Base-by-base conservation (phyloP, 176 grass and related monocot genomes). In the Microstegium vimineum region DNA sequence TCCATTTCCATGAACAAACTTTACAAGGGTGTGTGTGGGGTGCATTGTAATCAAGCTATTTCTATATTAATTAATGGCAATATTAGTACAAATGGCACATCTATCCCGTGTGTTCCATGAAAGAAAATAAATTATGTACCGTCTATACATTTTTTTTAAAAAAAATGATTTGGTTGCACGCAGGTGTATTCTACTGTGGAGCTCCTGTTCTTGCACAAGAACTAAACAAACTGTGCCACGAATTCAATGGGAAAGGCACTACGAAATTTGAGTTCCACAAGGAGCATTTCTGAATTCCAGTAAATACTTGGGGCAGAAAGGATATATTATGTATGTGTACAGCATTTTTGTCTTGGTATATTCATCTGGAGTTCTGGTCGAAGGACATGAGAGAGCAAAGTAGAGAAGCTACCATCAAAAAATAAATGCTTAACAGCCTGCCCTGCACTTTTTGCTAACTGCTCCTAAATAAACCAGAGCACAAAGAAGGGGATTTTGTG, bases 171-270 rank as follows among this genome's bases (percentile, higher is more conserved):
- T 59, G 23, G 65, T 82, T 75, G 69, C 73, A 73, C 84, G 35
- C 89, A 99, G 97, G 97, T 81, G 97, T 99, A 49, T 99, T 99
- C 87, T 99, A 99, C 52, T 99, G 97, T 75, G 97, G 97, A 77
- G 91, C 89, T 46, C 97, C 97, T 30, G 85, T 95, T 77, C 83
- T 99, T 71, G 97, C 87, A 18, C 93, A 96, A 83, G 97, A 99
- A 86, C 83, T 99, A 63, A 91, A 84, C 83, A 99, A 91, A 54
- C 85, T 99, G 79, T 96, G 97, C 87, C 90, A 87, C 64, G 97
- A 95, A 64, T 95, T 94, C 85, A 99, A 94, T 18, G 93, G 92
- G 70, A 95, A 80, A 86, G 87, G 93, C 82, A 88, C 67, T 62
- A 89, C 91, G 20, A 94, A 88, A 74, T 99, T 99, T 59, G 93